phyloP scores from a whole-genome alignment of 805 yeast genomes.

The Yamadazyma insecticola region DNA sequence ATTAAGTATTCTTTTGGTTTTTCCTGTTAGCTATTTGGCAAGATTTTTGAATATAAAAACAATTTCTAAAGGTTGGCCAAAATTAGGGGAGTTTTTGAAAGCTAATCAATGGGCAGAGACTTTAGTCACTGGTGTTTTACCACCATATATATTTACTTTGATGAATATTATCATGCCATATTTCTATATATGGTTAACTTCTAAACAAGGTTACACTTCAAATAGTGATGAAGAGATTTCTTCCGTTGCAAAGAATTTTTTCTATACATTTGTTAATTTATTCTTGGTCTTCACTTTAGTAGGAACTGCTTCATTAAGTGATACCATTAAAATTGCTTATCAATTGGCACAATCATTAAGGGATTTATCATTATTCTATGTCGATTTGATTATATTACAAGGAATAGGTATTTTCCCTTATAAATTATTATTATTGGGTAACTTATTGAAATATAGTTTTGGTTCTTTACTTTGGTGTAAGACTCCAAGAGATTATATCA shows the following conservation, averaged over 20 bases:
- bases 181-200: slow-evolving; percentile 76
- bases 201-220: slow-evolving; percentile 84
- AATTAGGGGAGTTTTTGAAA: slow-evolving; percentile 62
- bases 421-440: slow-evolving; percentile 76
- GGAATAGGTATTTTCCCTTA: slow-evolving; percentile 90
- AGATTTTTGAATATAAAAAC: slow-evolving; percentile 75
- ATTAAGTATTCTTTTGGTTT: slow-evolving; percentile 65
- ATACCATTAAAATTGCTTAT: slow-evolving; percentile 83
- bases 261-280: slow-evolving; percentile 89
- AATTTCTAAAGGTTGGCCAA: slow-evolving; percentile 78
- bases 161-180: slow-evolving; percentile 82
- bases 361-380: slow-evolving; percentile 81
- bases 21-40: slow-evolving; percentile 83
- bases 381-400: slow-evolving; percentile 75
- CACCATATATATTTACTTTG: slow-evolving; percentile 85
- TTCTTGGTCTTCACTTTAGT: slow-evolving; percentile 91
- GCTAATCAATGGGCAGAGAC: slow-evolving; percentile 68
- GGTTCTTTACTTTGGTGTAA: slow-evolving; percentile 55
- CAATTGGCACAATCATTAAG: slow-evolving; percentile 79
- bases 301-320: slow-evolving; percentile 86
- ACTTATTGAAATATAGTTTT: slow-evolving; percentile 64
- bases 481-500: slow-evolving; percentile 78
- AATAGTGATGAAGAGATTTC: slow-evolving; percentile 91
- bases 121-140: slow-evolving; percentile 81
- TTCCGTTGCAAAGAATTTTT: slow-evolving; percentile 86